These are phyloP conservation scores for Nemania bipapillata DNA, from an alignment of 2,329 filamentous ascomycete species.

Conservation along the genomic window DNA sequence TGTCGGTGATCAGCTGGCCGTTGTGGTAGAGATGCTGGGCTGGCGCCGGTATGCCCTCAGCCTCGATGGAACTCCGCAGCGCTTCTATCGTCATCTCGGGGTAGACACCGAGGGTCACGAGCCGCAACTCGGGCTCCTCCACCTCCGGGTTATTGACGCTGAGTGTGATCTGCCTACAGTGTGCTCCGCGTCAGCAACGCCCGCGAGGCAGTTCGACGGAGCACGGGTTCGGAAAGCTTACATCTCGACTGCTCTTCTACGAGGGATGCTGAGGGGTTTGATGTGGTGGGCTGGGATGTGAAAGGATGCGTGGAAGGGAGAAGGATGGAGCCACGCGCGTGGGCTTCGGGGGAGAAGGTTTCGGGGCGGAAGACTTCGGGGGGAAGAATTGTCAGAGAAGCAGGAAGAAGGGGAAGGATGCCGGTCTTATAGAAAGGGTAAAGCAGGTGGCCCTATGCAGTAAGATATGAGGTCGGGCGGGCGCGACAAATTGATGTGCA, in stretches of 20 bases:
- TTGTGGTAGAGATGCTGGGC: slow-evolving; percentile 91
- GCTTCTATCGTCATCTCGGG: slow-evolving; percentile 79
- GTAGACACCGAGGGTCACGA: slow-evolving; percentile 74
- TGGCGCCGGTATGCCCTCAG: slow-evolving; percentile 77
- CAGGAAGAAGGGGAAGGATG: slow-evolving; percentile 25
- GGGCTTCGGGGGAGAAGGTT: background rate
- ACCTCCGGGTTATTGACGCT: slow-evolving; percentile 75
- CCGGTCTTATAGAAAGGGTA: slow-evolving; percentile 16
- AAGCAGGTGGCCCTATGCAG: slow-evolving; percentile 16
- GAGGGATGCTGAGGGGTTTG: background rate
- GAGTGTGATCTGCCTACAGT: slow-evolving; percentile 77
- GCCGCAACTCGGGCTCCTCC: slow-evolving; percentile 68
- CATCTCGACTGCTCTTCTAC: slow-evolving; percentile 29
- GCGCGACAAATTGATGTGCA: slow-evolving; percentile 3
- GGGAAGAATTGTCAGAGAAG: slow-evolving; percentile 21
- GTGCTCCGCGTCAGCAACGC: slow-evolving; percentile 24
- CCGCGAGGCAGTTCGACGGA: slow-evolving; percentile 6
- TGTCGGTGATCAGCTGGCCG: slow-evolving; percentile 80
- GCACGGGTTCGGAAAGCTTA: slow-evolving; percentile 21
- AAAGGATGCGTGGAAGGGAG: background rate
- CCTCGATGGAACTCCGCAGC: slow-evolving; percentile 87
- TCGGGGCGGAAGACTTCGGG: background rate
- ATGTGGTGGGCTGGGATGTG: background rate
- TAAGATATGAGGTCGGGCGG: slow-evolving; percentile 31
- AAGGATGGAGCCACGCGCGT: slow-evolving; percentile 4